These are phyloP conservation scores for Arxiozyma slooffiae DNA, from an alignment of 1,139 yeast genomes.

Conservation along the genomic window DNA sequence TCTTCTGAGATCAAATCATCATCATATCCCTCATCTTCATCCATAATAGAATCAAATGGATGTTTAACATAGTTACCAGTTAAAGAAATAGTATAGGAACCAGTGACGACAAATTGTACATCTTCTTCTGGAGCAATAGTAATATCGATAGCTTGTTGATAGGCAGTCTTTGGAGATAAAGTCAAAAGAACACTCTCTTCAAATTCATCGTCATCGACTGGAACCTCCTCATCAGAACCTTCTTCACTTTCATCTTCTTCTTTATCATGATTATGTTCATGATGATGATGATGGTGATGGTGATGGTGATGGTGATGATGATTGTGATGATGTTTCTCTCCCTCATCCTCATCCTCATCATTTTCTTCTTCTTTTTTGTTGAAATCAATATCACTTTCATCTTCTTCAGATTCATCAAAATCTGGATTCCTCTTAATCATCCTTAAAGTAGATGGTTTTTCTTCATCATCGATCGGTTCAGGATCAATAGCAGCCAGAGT, in stretches of 20 bases:
- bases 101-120: constrained; percentile 86
- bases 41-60: constrained; percentile 46
- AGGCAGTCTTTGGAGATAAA: constrained; percentile 70
- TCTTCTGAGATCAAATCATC: constrained; percentile 32
- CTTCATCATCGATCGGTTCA: constrained; percentile 66
- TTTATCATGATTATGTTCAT: constrained; percentile 10
- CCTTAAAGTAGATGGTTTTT: constrained; percentile 79
- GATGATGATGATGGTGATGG: constrained; percentile 14
- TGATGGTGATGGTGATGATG: constrained; percentile 13
- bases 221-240: constrained; percentile 9
- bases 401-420: constrained; percentile 42
- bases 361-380: constrained; percentile 31
- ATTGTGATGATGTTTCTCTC: constrained; percentile 31
- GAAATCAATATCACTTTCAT: constrained; percentile 20
- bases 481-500: constrained; percentile 96
- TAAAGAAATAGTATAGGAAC: constrained; percentile 86
- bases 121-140: constrained; percentile 92
- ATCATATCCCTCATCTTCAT: constrained; percentile 44
- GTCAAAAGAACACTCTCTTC: constrained; percentile 84
- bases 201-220: constrained; percentile 48
- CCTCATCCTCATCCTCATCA: constrained; percentile 20
- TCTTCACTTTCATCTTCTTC: constrained; percentile 6
- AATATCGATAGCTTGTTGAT: constrained; percentile 84
- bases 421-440: constrained; percentile 65
- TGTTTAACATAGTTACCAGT: constrained; percentile 94